phyloP scores from a whole-genome alignment of 495 filamentous ascomycete genomes.

The Pyronema omphalodes region DNA sequence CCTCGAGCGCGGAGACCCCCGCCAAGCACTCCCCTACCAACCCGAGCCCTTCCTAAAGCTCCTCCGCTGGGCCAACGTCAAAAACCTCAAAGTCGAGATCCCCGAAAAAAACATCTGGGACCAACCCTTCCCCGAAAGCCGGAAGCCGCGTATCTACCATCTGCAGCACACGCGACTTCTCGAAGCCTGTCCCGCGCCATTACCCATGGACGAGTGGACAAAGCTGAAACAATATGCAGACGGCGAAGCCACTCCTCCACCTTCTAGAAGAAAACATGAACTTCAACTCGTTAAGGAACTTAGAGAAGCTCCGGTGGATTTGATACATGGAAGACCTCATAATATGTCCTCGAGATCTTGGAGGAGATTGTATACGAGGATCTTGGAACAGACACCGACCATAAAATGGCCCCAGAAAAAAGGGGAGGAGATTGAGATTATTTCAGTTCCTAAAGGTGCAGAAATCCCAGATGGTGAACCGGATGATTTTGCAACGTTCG shows the following conservation, averaged over 20 bases:
- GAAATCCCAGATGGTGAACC: background rate
- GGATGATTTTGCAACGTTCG: background rate
- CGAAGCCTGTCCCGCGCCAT: constrained; percentile 46
- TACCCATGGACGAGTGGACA: constrained; percentile 47
- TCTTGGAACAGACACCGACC: constrained; percentile 7
- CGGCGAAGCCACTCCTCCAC: constrained; percentile 33
- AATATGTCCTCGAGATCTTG: constrained; percentile 13
- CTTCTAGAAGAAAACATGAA: constrained; percentile 23
- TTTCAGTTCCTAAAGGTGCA: background rate
- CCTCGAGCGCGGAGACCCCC: constrained; percentile 10
- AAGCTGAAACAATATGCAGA: constrained; percentile 38
- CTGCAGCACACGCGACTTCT: constrained; percentile 41
- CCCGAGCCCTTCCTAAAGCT: constrained; percentile 16
- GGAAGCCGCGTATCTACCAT: constrained; percentile 38
- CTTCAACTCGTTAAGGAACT: background rate
- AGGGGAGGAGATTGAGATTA: background rate
- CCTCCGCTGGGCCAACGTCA: constrained; percentile 24
- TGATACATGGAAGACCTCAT: constrained; percentile 8
- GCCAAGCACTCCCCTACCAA: constrained; percentile 9
- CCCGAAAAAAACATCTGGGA: constrained; percentile 48
- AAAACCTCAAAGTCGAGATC: constrained; percentile 32
- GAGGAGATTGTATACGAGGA: constrained; percentile 15
- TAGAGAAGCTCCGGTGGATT: background rate
- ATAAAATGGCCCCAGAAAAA: background rate
- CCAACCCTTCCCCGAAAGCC: constrained; percentile 33